These are phyloP conservation scores for Chlorella ohadii DNA, from an alignment of 139 green algal species.

Conservation along the genomic window DNA sequence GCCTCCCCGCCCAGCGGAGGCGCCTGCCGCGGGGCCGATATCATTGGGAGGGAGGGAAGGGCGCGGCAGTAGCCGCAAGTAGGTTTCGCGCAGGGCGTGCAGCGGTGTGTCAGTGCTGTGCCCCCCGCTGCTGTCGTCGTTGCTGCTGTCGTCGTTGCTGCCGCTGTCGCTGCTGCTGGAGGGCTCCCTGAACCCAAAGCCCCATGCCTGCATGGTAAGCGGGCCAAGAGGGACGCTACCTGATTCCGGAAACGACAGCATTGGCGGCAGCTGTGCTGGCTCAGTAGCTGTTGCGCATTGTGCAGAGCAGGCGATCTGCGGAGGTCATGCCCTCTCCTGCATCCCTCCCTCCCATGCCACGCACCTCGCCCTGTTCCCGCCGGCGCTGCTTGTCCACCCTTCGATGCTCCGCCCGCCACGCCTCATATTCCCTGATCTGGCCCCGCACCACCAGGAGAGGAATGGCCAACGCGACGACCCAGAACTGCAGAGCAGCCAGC, in stretches of 20 bases:
- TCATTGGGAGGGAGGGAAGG: not conserved
- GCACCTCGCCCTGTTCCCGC: not conserved
- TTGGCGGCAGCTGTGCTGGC: not conserved
- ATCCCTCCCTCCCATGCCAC: not conserved
- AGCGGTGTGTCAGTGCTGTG: not conserved
- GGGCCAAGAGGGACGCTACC: not conserved
- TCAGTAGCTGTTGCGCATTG: not conserved
- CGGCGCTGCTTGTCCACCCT: not conserved
- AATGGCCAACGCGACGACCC: not conserved
- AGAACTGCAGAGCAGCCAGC: slow-evolving; percentile 1
- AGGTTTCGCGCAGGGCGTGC: not conserved
- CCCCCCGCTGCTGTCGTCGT: not conserved
- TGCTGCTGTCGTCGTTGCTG: not conserved
- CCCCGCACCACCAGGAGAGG: not conserved
- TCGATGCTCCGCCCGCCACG: not conserved
- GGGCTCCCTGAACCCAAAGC: not conserved
- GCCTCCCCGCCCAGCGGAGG: not conserved
- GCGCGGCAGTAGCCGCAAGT: not conserved
- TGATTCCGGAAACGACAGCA: too few relatives aligned
- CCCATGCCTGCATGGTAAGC: not conserved
- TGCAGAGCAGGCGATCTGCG: not conserved
- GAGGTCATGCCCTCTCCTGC: too few relatives aligned
- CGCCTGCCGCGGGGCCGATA: not conserved
- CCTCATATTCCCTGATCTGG: not conserved
- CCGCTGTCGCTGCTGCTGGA: not conserved